Evolutionary conservation across 306 rosid species (phyloP).

Genomic region (Medicago lupulina): DNA sequence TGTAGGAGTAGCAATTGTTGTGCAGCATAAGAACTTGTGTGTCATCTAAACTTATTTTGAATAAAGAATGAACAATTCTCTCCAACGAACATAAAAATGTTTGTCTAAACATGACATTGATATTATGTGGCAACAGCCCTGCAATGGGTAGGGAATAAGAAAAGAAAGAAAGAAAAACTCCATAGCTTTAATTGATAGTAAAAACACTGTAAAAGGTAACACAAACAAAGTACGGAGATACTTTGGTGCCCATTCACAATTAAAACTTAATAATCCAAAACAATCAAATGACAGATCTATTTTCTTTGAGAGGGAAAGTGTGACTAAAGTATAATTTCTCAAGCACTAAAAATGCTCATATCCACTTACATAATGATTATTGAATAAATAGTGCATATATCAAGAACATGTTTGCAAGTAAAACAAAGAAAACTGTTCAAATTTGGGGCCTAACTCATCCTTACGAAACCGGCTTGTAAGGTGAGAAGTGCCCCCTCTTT

Average conservation of each 20-base stretch:
- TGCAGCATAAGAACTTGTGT: slow-evolving; percentile 14
- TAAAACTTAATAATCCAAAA: slow-evolving; percentile 11
- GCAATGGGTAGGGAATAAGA: too few relatives aligned
- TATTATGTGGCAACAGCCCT: too few relatives aligned
- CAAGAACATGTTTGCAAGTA: too few relatives aligned
- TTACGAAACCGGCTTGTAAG: too few relatives aligned
- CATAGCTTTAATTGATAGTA: not conserved
- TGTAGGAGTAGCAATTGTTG: slow-evolving; percentile 14
- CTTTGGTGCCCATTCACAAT: not conserved
- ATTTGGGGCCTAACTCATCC: too few relatives aligned
- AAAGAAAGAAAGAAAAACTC: too few relatives aligned
- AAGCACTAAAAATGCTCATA: not conserved
- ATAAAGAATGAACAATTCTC: slow-evolving; percentile 18
- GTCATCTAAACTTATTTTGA: slow-evolving; percentile 4
- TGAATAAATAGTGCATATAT: too few relatives aligned
- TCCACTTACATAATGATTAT: not conserved
- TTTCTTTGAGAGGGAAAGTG: not conserved
- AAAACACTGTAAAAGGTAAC: slow-evolving; percentile 26
- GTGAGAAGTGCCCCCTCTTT: too few relatives aligned
- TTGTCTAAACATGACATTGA: too few relatives aligned
- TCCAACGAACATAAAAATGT: not conserved
- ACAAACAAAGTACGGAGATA: not conserved
- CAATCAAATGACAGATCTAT: not conserved
- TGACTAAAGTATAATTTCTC: not conserved
- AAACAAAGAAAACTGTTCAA: too few relatives aligned